A percentile compares a stretch with the other conserved stretches of the same genome.
phyloP scores from a whole-genome alignment of 139 green algal species.

The Monoraphidium neglectum region DNA sequence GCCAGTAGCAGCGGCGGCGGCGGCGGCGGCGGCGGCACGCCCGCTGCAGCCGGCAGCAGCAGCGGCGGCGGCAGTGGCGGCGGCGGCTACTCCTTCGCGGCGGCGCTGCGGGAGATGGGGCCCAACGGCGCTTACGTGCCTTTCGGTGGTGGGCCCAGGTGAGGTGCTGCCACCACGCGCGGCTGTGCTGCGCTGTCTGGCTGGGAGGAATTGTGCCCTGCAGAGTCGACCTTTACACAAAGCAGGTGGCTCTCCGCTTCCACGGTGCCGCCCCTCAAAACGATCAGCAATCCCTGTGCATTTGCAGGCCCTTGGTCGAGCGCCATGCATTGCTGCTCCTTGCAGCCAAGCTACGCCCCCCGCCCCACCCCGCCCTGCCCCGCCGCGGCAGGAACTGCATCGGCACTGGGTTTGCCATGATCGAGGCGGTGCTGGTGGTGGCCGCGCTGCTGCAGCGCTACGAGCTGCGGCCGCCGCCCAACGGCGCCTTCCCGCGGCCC shows the following conservation, averaged over 20 bases:
- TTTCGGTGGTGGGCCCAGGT: conserved; percentile 77
- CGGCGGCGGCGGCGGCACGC: background rate
- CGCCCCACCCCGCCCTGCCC: too few species aligned
- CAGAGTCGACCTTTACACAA: too few species aligned
- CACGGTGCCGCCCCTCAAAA: too few species aligned
- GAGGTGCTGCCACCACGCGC: too few species aligned
- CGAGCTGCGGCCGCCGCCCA: conserved; percentile 39
- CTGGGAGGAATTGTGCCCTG: too few species aligned
- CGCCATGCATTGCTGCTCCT: too few species aligned
- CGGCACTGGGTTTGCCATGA: conserved; percentile 90
- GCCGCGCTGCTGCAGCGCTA: conserved; percentile 58
- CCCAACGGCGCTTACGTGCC: conserved; percentile 72
- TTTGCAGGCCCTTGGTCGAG: too few species aligned
- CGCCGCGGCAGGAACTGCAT: conserved; percentile 95
- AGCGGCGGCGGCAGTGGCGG: conserved; percentile 11
- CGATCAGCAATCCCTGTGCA: too few species aligned
- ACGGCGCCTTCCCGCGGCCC: conserved; percentile 41
- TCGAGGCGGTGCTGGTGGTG: conserved; percentile 82
- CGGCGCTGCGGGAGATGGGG: conserved; percentile 45
- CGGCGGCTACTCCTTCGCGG: conserved; percentile 11
- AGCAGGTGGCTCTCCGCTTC: too few species aligned
- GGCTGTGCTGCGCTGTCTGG: too few species aligned
- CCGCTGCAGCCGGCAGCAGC: background rate
- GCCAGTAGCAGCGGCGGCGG: background rate
- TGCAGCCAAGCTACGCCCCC: too few species aligned